A percentile compares a stretch with the other conserved stretches of the same genome.
Evolutionary conservation across 2,329 filamentous ascomycete species (phyloP).

Genomic region (Aureobasidium sp.): DNA sequence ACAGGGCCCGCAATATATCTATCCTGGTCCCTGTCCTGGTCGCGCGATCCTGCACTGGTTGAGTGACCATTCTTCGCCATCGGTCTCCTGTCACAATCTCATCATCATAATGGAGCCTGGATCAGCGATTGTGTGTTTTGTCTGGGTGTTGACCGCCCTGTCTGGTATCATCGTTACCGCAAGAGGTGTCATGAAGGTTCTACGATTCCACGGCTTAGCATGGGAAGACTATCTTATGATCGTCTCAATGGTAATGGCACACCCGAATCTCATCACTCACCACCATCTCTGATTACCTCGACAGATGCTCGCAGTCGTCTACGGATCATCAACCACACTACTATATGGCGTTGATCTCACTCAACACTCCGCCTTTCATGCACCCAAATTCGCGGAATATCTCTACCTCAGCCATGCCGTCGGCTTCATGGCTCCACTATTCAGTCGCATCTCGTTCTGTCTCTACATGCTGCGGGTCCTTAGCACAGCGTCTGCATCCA

Average conservation of each 20-base stretch:
- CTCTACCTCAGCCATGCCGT: constrained; percentile 4
- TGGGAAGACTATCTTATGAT: constrained; percentile 13
- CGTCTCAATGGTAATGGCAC: neutral
- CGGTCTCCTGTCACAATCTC: neutral
- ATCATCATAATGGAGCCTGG: neutral
- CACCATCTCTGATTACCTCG: neutral
- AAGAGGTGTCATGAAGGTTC: neutral
- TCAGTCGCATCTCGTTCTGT: constrained; percentile 9
- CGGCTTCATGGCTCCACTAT: constrained; percentile 1
- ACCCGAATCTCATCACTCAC: no score
- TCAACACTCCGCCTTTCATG: neutral
- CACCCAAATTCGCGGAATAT: neutral
- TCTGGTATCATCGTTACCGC: neutral
- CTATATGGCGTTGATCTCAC: neutral
- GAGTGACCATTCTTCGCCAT: neutral
- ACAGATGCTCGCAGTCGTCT: neutral
- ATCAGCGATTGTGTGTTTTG: neutral
- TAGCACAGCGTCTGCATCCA: neutral
- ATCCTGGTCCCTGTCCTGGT: neutral
- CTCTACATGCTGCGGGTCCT: constrained; percentile 9
- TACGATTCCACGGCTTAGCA: neutral
- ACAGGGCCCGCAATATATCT: neutral
- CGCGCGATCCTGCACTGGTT: neutral
- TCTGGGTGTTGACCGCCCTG: constrained; percentile 3
- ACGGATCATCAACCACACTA: neutral